Evolutionary conservation across 2,329 filamentous ascomycete genomes (phyloP), one percentile per base, ranked within the genome.

Genomic region (Arthrobotrys entomopaga): DNA sequence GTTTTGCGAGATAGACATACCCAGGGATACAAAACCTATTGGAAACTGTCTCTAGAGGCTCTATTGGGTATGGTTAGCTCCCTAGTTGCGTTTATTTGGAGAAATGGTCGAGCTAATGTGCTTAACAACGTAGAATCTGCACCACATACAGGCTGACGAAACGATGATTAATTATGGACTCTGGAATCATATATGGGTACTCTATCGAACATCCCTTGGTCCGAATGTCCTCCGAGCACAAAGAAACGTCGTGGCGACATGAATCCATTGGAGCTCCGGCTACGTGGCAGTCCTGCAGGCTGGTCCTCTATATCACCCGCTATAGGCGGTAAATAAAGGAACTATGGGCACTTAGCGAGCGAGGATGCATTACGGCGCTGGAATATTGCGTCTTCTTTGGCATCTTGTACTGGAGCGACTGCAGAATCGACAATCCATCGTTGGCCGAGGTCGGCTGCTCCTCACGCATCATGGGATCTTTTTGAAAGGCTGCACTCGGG

Each of bases 321-420:
- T 10, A 46, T 46, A 13, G 8, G 8, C 6, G 16, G 13, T 46
- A 10, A n/a, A n/a, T 34, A 34, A 34, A 34, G 10, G 29, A 34
- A 34, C 3, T 34, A 34, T 34, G 10, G 29, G 24, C 5, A 6
- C 10, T 34, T 34, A 7, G 29, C 29, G 10, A 34, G 5, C 29
- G 29, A 34, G 29, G 10, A 34, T 34, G 29, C 29, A 34, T 34
- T 34, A 46, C 8, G n/a, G 38, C 52, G 52, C 52, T 56, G 52
- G 15, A 56, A 56, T 38, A 56, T n/a, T 56, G 52, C 52, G 29
- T 56, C 20, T 20, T 46, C 1, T 34, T 34, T 34, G 10, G 7
- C 10, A 34, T 34, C 10, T 3, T 34, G 10, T 10, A 7, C 10
- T 34, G 5, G 6, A 34, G 1, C 7, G 29, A 8, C 29, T 7